Evolutionary conservation across 805 yeast species (phyloP), one percentile per base, ranked within the genome.

Genomic region (Nakazawaea sp.): DNA sequence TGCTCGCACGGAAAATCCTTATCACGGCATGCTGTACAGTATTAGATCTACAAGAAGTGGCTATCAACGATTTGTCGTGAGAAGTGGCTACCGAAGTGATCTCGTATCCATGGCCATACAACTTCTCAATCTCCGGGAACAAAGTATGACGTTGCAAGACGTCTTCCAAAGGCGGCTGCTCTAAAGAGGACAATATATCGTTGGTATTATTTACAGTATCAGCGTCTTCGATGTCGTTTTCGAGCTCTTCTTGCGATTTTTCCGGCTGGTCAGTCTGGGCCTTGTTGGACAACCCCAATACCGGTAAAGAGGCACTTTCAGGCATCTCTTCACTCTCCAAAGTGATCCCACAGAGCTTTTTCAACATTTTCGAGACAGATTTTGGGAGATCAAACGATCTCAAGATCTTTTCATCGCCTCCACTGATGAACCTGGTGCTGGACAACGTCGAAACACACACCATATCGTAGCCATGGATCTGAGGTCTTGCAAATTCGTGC

Each of bases 401-500:
- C 45, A 90, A 58, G 9, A 87, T 78, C 61, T 92, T 94, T 53
- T 92, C 99, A 53, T 94, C 99, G 33, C 97, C 97, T 12, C 89
- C 97, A 37, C 96, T 85, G 3, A 89, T 83, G 61, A 85, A 90
- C 45, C 72, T 64, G 1, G 82, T 66, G 34, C 66, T 59, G 13
- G 72, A 59, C 11, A 92, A 57, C 10, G 81, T 67, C 27, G 78
- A 75, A 6, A 84, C 65, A 46, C 95, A 78, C 27, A 85, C 70
- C 97, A 92, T 88, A 53, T 92, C 97, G 54, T 87, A 92, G 7
- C 99, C 99, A 57, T 92, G 99, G 45, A 92, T 92, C 58, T 92
- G 99, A 0, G 98, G 97, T 48, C 99, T 73, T 2, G 96, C 86
- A 57, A 92, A 81, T 56, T 92, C 99, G 53, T 81, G 81, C 95